Base-by-base conservation (phyloP, 108 stramenopile genomes). In the Stephanodiscus minutulus region DNA sequence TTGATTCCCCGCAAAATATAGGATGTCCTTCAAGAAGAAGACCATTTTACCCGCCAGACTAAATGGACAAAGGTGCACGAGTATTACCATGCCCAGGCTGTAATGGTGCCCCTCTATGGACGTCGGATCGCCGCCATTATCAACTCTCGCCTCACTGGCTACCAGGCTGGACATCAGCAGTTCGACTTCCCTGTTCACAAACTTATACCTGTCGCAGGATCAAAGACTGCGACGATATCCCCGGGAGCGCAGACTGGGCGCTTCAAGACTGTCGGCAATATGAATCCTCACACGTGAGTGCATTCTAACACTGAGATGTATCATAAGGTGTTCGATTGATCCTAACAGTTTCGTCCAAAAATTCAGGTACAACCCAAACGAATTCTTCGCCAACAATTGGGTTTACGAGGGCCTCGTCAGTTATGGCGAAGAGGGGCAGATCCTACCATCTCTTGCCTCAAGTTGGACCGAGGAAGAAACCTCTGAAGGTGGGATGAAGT, bases 351-450 rank as follows among this genome's bases (percentile, higher is more conserved):
- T 10, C 48, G 3, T 49, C 18, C 17, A 3, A 5, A 5, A 3
- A 49, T 49, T 49, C 10, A 49, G 48, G 4, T 49, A 49, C 48
- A 49, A 49, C 48, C 86, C 86, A 20, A 87, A 87, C 46, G 86
- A 87, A 56, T 87, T 87, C 68, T 87, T 87, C 43, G 17, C 81
- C 49, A 87, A 78, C 81, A 87, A 87, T 49, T 87, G 86, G 86
- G 83, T 87, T 36, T 87, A 87, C 73, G 86, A 87, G 54, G 86
- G 86, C 27, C 70, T 87, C 22, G 78, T 85, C 5, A 67, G 27
- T n/a, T 85, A 79, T 50, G 77, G 72, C 11, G 59, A 55, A 1
- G 56, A 79, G 22, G 74, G 77, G n/a, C 49, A 54, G 31, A 68
- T 83, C 21, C 44, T 83, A 5, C 82, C 82, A 7, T 54, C 82